These are phyloP conservation scores for Metschnikowia peoriensis DNA, from an alignment of 805 yeast genomes.

Conservation along the genomic window DNA sequence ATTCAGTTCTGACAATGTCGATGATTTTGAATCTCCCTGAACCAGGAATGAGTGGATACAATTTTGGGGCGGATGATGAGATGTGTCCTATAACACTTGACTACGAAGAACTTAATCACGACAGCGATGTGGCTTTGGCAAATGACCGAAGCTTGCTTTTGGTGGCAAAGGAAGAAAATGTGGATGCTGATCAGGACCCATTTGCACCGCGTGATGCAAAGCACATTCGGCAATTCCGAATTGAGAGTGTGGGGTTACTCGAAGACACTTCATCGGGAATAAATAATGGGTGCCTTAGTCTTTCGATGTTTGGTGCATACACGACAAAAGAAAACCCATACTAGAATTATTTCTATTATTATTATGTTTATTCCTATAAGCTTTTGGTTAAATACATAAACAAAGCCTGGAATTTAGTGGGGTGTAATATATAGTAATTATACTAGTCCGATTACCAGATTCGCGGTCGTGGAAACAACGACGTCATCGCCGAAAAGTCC, in stretches of 20 bases:
- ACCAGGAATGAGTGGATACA: conserved; percentile 24
- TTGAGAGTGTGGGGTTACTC: conserved; percentile 37
- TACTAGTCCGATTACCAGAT: too few relatives aligned
- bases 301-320: conserved; percentile 42
- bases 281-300: conserved; percentile 42
- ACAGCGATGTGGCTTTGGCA: conserved; percentile 33
- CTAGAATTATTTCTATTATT: not conserved
- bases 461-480: too few relatives aligned
- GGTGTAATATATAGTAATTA: too few relatives aligned
- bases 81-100: conserved; percentile 22
- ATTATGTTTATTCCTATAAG: too few relatives aligned
- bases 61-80: conserved; percentile 10
- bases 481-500: too few relatives aligned
- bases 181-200: conserved; percentile 13
- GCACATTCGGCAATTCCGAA: conserved; percentile 21
- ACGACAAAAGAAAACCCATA: conserved; percentile 41
- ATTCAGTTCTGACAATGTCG: conserved; percentile 8
- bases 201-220: conserved; percentile 11
- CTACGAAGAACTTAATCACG: conserved; percentile 28
- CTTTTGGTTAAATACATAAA: too few relatives aligned
- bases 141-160: conserved; percentile 29
- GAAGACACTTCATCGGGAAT: conserved; percentile 37
- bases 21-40: conserved; percentile 32
- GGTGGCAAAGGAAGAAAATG: conserved; percentile 1
- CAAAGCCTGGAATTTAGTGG: too few relatives aligned